Evolutionary conservation across 768 basidiomycete genomes (phyloP), one percentile per base, ranked within the genome.

Genomic region (Gyrodon lividus): DNA sequence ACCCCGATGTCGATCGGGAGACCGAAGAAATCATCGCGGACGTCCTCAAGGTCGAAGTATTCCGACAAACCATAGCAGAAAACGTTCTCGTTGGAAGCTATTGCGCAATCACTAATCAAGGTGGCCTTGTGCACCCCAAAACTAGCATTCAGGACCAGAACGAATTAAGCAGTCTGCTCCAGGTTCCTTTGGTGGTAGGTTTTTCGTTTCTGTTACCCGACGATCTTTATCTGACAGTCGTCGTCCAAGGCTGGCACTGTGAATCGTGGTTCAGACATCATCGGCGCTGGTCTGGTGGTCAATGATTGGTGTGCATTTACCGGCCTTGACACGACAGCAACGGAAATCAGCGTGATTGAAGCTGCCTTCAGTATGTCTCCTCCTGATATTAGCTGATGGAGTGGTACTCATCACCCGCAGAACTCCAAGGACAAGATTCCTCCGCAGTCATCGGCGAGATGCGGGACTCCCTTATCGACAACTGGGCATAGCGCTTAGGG

Each of bases 11-110:
- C 54, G 97, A 98, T 74, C 84, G 97, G 55, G 97, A 98, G 73
- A 99, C 97, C 20, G 97, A 99, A 67, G 97, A 99, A 72, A 98
- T 99, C 74, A 98, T 99, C 72, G 97, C 97, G 24, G 97, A 99
- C 69, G 92, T 97, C 17, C 82, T 99, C 60, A 98, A 98, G 71
- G 97, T 98, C 55, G 97, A 99, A 69, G 97, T 98, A 5, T 99
- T 99, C 76, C 80, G 97, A 43, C 97, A 99, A 71, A 99, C 94
- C 9, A 78, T 99, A 59, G 97, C 97, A 12, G 88, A 92, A 59
- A 98, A 98, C 73, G 95, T 95, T 43, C 83, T 99, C 40, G 96
- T 98, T 37, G 97, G 97, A 35, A 91, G 87, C 53, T 99, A 98
- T 69, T 95, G 92, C 70, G 90, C 85, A 48, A 84, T 99, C 69